Base-by-base conservation (phyloP, 2,329 filamentous ascomycete species). In the Pseudocercospora musae region DNA sequence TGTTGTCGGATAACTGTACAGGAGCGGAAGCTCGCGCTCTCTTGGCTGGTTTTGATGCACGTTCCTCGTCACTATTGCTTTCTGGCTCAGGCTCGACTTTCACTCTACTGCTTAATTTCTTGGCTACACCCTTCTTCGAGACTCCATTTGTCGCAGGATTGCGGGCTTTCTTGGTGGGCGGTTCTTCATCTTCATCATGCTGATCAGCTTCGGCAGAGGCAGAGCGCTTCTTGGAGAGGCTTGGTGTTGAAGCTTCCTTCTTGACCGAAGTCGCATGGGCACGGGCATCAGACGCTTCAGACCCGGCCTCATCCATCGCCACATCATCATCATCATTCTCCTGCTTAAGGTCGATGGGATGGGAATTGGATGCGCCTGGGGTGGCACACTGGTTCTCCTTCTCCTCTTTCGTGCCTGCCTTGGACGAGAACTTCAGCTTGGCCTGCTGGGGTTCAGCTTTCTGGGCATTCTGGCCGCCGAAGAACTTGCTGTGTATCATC, bases 401-500 rank as follows among this genome's bases (percentile, higher is more conserved):
- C 40, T 72, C 68, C 9, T 62, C 40, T 54, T 67, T 68, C 1
- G 59, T 18, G 18, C 69, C 64, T 18, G 70, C 53, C 44, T 74
- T 76, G 6, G 74, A 72, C 13, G 87, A 86, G 72, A 96, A 96
- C 0, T 89, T 84, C 42, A 96, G 79, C 69, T 88, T 95, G 0
- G 90, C 89, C 76, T 96, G 92, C 74, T 92, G 89, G 40, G 84
- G 82, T 18, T 84, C 79, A 0, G 84, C 77, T 68, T 83, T 84
- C 4, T 82, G 76, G 56, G 86, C 88, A 70, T 85, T 85, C 25
- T 84, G 82, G 46, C 85, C 84, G 20, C 86, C 86, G 74, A 97
- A 96, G 79, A 96, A 97, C 75, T 94, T 95, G 65, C 94, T 98
- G 67, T 60, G 65, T 37, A 21, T 33, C 21, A 27, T 60, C 20